Conservation (phyloP, 2,329 filamentous ascomycete species). For the Trichoderma arundinaceum region DNA sequence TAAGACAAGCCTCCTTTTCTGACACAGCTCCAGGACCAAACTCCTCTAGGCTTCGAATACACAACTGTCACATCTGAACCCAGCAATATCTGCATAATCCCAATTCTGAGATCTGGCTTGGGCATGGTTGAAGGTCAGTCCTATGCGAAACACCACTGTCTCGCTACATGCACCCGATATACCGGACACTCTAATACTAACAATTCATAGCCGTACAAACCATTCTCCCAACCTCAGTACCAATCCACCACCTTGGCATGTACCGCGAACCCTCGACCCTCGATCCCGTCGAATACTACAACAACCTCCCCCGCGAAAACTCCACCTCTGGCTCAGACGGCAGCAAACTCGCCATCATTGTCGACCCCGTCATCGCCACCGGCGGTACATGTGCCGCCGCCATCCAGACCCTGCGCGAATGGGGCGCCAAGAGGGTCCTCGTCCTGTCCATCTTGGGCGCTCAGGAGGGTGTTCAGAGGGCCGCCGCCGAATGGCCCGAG, state of each 20-base stretch:
- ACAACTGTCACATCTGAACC: conserved; percentile 68
- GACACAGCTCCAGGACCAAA: conserved; percentile 64
- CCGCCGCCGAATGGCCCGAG: conserved; percentile 78
- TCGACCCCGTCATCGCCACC: conserved; percentile 93
- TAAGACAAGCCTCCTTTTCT: not conserved
- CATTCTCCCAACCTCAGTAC: conserved; percentile 78
- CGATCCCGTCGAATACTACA: conserved; percentile 95
- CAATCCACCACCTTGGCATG: conserved; percentile 91
- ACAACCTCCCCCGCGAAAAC: conserved; percentile 84
- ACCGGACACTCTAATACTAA: not conserved
- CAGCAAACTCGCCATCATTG: conserved; percentile 73
- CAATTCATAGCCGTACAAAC: conserved; percentile 71
- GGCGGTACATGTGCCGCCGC: conserved; percentile 88
- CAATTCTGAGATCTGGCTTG: conserved; percentile 89
- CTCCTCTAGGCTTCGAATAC: conserved; percentile 80
- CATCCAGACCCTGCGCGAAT: conserved; percentile 86
- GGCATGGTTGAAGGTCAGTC: conserved; percentile 82
- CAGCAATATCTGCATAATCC: conserved; percentile 76
- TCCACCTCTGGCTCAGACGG: conserved; percentile 40
- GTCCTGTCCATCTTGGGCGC: conserved; percentile 79
- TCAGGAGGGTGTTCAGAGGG: conserved; percentile 69
- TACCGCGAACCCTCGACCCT: conserved; percentile 89
- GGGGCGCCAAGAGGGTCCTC: conserved; percentile 84
- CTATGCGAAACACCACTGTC: not conserved
- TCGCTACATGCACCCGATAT: not conserved